Percentiles rank a stretch among this genome's conserved stretches.
Evolutionary conservation across 192 early-diverging fungal genomes (phyloP).

Genomic region (Coemansia sp.): DNA sequence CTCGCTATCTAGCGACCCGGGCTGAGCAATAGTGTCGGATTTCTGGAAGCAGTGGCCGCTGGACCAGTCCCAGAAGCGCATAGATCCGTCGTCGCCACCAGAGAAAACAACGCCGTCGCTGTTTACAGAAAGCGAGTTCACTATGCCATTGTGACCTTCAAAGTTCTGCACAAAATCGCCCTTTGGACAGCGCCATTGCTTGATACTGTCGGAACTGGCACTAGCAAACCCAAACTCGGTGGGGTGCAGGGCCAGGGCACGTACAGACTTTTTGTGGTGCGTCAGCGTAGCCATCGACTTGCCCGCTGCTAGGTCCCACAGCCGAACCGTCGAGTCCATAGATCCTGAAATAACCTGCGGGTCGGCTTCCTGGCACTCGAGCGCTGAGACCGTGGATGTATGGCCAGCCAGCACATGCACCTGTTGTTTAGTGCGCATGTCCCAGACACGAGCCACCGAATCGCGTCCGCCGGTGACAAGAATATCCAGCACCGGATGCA

Average conservation of each 20-base stretch:
- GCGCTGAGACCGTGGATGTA: conserved; percentile 76
- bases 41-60: conserved; percentile 95
- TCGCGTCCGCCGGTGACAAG: conserved; percentile 95
- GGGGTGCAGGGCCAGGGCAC: conserved; percentile 88
- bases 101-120: conserved; percentile 92
- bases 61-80: conserved; percentile 98
- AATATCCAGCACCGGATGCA: conserved; percentile 95
- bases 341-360: conserved; percentile 95
- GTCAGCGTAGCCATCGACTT: conserved; percentile 92
- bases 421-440: conserved; percentile 94
- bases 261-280: conserved; percentile 97
- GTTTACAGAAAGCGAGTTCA: conserved; percentile 89
- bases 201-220: conserved; percentile 87
- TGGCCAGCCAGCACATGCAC: conserved; percentile 91
- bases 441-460: conserved; percentile 95
- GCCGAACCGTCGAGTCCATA: conserved; percentile 87
- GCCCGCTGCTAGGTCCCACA: conserved; percentile 98
- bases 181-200: conserved; percentile 95
- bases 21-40: conserved; percentile 82
- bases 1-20: conserved; percentile 94
- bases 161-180: conserved; percentile 96
- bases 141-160: conserved; percentile 81
- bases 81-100: conserved; percentile 94
- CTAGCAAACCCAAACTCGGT: conserved; percentile 92
- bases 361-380: conserved; percentile 92